A percentile compares a stretch with the other conserved stretches of the same genome.
These are phyloP conservation scores for Jamesozyma hellenica DNA, from an alignment of 805 yeast genomes.

Conservation along the genomic window DNA sequence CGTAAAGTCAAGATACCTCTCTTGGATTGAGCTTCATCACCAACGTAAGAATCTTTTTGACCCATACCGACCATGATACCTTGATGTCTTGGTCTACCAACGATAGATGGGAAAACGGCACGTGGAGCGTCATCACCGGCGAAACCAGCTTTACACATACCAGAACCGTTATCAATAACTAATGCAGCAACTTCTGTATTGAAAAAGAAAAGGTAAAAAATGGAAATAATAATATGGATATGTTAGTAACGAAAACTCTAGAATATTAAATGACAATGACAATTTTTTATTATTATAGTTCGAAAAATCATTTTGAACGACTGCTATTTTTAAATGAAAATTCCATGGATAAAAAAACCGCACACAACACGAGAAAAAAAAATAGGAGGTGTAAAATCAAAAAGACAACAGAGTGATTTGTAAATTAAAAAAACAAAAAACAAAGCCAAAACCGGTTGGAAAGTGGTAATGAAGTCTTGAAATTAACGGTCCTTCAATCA, in stretches of 20 bases:
- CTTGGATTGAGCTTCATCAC: constrained; percentile 99
- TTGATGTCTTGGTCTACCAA: constrained; percentile 99
- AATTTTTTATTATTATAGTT: no score
- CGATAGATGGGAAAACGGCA: constrained; percentile 99
- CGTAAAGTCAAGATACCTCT: constrained; percentile 98
- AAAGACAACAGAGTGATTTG: no score
- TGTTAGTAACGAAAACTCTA: not conserved
- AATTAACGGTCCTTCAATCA: no score
- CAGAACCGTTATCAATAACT: constrained; percentile 99
- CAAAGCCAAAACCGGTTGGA: no score
- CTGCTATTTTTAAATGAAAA: no score
- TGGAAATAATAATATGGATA: no score
- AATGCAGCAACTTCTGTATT: constrained; percentile 32
- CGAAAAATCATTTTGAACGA: no score
- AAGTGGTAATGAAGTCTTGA: no score
- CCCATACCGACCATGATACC: constrained; percentile 99
- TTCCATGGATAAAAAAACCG: no score
- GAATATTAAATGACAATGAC: not conserved
- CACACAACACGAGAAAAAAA: no score
- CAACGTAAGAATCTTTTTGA: constrained; percentile 98
- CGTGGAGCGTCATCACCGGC: constrained; percentile 99
- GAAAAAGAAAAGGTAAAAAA: not conserved
- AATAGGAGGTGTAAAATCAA: no score
- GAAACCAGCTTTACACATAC: constrained; percentile 99
- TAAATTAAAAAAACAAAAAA: no score